Conservation (phyloP, 805 yeast genomes). For the Myxozyma mucilagina region DNA sequence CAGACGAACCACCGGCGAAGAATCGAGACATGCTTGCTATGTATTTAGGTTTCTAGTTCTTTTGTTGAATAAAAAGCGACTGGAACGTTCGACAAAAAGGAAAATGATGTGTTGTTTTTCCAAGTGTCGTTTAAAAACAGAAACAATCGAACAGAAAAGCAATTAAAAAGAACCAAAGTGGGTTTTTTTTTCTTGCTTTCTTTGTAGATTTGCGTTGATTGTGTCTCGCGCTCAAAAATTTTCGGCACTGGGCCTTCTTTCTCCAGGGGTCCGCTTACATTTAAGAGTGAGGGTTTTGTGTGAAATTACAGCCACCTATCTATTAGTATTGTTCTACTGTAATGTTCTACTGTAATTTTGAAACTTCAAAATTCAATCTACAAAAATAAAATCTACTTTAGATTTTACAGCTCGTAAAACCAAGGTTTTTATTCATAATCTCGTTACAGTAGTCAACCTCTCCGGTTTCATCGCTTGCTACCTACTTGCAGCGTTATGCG, state of each 20-base stretch:
- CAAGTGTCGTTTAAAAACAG: not conserved
- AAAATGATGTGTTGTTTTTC: not conserved
- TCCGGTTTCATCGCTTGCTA: too few relatives aligned
- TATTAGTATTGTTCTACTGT: too few relatives aligned
- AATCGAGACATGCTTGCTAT: conserved; percentile 74
- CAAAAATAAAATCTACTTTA: too few relatives aligned
- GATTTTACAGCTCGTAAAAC: too few relatives aligned
- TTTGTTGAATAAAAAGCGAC: not conserved
- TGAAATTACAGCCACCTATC: too few relatives aligned
- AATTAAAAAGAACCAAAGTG: not conserved
- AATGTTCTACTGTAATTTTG: too few relatives aligned
- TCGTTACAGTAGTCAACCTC: too few relatives aligned
- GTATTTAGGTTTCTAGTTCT: not conserved
- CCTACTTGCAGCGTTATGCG: too few relatives aligned
- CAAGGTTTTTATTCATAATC: too few relatives aligned
- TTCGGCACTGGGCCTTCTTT: not conserved
- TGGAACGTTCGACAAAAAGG: not conserved
- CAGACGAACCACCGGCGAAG: conserved; percentile 61
- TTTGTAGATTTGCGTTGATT: not conserved
- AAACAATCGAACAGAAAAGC: not conserved
- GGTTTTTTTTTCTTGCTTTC: not conserved
- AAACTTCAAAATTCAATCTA: too few relatives aligned
- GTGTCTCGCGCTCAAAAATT: conserved; percentile 7
- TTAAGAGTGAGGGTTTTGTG: not conserved
- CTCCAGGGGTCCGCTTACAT: not conserved